Evolutionary conservation across 163 green algal genomes (phyloP).

Genomic region (Scenedesmus sp.): DNA sequence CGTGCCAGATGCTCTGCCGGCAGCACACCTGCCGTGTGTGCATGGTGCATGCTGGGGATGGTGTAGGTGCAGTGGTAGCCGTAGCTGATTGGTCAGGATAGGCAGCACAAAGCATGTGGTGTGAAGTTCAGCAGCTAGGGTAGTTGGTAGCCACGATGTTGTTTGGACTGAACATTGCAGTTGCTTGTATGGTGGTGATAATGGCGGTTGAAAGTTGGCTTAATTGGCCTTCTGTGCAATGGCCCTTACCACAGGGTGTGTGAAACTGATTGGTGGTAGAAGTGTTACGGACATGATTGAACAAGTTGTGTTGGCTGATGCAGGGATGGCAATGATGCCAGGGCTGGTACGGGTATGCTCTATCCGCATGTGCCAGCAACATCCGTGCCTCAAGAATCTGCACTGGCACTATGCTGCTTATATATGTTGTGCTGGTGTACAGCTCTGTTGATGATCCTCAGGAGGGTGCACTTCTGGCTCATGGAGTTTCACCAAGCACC

Average conservation of each 20-base stretch:
- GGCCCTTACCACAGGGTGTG: neutral
- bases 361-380: neutral
- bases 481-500: no score
- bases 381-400: neutral
- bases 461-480: no score
- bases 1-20: no score
- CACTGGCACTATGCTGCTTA: no score
- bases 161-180: neutral
- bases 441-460: no score
- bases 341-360: no score
- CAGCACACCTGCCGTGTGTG: no score
- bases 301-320: neutral
- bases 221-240: no score
- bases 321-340: neutral
- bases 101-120: neutral
- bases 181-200: neutral
- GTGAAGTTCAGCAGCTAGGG: neutral
- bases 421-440: no score
- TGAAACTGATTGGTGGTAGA: neutral
- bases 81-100: neutral
- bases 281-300: neutral
- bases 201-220: neutral
- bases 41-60: neutral
- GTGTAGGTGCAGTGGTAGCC: neutral
- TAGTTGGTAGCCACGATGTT: neutral